Evolutionary conservation across 2,329 filamentous ascomycete species (phyloP).

Genomic region (Massarina eburnea): DNA sequence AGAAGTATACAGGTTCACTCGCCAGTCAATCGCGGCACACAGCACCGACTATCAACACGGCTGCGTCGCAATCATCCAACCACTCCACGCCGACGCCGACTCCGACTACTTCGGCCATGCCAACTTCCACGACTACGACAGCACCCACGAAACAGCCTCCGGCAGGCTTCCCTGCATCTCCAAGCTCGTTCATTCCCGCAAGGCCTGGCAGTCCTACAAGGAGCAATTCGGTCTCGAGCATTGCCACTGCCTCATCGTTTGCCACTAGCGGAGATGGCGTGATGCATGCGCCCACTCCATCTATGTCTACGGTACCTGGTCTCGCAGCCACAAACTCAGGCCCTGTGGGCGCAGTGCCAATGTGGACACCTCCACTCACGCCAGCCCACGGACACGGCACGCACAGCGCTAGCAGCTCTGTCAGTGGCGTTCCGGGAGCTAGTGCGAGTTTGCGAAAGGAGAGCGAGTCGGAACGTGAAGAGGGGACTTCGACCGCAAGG

Average conservation of each 20-base stretch:
- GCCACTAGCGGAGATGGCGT: conserved; percentile 39
- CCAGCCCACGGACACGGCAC: conserved; percentile 55
- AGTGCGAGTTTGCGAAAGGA: conserved; percentile 21
- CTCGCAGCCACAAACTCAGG: conserved; percentile 73
- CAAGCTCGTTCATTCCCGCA: conserved; percentile 55
- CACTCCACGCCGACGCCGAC: conserved; percentile 73
- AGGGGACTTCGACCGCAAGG: conserved; percentile 25
- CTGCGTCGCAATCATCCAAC: conserved; percentile 50
- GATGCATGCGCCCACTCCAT: conserved; percentile 76
- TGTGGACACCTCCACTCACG: conserved; percentile 89
- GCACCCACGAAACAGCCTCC: conserved; percentile 50
- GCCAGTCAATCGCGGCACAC: conserved; percentile 39
- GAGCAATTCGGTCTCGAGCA: conserved; percentile 82
- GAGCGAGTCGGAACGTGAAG: conserved; percentile 40
- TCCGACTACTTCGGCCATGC: conserved; percentile 64
- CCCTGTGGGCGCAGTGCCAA: conserved; percentile 59
- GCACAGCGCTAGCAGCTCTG: conserved; percentile 59
- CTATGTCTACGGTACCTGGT: conserved; percentile 73
- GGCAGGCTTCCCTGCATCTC: conserved; percentile 59
- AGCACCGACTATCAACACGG: conserved; percentile 46
- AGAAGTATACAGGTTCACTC: conserved; percentile 70
- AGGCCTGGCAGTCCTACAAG: conserved; percentile 77
- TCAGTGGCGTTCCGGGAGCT: conserved; percentile 52
- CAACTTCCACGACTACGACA: conserved; percentile 51
- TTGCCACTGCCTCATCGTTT: conserved; percentile 65